Conservation (phyloP, 495 filamentous ascomycete genomes). For the Hypomontagnella monticulosa region DNA sequence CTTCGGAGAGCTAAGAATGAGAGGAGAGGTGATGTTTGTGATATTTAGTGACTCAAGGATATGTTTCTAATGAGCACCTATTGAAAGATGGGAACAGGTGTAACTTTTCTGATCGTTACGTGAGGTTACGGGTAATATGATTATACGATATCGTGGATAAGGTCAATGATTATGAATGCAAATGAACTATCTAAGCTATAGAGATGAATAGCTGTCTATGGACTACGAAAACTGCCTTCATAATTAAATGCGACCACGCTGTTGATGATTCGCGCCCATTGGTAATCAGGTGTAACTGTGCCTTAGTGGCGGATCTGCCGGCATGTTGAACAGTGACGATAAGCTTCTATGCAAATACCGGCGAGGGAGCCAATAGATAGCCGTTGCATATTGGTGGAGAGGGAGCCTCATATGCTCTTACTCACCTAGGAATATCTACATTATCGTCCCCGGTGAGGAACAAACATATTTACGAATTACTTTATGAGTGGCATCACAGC, state of each 20-base stretch:
- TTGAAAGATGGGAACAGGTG: too few species aligned
- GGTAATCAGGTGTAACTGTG: constrained; percentile 18
- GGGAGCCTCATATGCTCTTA: constrained; percentile 16
- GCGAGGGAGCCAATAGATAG: constrained; percentile 15
- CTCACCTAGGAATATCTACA: neutral
- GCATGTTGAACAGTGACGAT: constrained; percentile 13
- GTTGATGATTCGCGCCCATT: constrained; percentile 10
- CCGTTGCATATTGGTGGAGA: neutral
- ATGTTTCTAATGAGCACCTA: neutral
- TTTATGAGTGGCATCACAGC: constrained; percentile 8
- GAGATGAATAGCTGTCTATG: too few species aligned
- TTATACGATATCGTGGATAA: neutral
- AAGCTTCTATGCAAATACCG: constrained; percentile 16
- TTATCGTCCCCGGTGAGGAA: neutral
- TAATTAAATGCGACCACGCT: neutral
- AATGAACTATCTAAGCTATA: neutral
- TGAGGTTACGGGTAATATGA: too few species aligned
- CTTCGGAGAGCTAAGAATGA: constrained; percentile 5
- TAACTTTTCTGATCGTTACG: too few species aligned
- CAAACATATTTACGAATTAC: neutral
- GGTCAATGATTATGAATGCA: neutral
- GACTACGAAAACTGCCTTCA: too few species aligned
- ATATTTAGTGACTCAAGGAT: neutral
- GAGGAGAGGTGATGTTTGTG: neutral
- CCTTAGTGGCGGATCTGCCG: constrained; percentile 27